phyloP scores from a whole-genome alignment of 1,284 basidiomycete species.

The Pulchroboletus neoregius region DNA sequence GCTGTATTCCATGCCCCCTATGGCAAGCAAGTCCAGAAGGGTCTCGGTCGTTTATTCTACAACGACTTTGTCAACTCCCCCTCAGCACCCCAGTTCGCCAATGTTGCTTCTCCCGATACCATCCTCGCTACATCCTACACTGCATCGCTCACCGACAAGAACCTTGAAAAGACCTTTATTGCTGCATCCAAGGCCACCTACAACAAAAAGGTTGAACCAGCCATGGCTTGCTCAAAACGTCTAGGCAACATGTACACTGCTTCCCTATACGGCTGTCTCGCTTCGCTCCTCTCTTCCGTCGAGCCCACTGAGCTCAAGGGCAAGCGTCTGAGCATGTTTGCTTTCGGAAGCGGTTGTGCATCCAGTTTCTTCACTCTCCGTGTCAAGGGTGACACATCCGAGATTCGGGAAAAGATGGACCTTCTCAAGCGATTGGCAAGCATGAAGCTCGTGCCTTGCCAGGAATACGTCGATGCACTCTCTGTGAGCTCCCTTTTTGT shows the following conservation, averaged over 20 bases:
- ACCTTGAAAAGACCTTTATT: conserved; percentile 92
- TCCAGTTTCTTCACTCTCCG: conserved; percentile 86
- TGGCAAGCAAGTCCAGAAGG: conserved; percentile 98
- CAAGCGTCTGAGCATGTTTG: conserved; percentile 89
- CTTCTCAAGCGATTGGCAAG: conserved; percentile 72
- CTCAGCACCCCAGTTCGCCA: conserved; percentile 67
- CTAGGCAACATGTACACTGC: conserved; percentile 99
- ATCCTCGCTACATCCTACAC: conserved; percentile 66
- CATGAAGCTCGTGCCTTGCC: conserved; percentile 90
- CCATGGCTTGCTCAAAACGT: conserved; percentile 79
- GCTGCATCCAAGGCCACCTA: conserved; percentile 69
- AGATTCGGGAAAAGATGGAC: conserved; percentile 78
- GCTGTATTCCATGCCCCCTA: conserved; percentile 94
- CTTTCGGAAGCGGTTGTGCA: conserved; percentile 91
- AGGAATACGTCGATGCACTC: conserved; percentile 78
- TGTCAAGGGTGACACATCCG: conserved; percentile 80
- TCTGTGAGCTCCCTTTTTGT: conserved; percentile 45
- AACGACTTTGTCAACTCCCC: conserved; percentile 91
- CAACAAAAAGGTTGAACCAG: conserved; percentile 67
- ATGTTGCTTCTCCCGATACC: conserved; percentile 65
- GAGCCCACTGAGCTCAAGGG: conserved; percentile 63
- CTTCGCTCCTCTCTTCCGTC: conserved; percentile 72
- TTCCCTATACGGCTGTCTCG: conserved; percentile 92
- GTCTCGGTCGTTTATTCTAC: conserved; percentile 87
- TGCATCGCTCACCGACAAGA: conserved; percentile 87